Evolutionary conservation across 768 basidiomycete genomes (phyloP).

Genomic region (Lentinula sp.): DNA sequence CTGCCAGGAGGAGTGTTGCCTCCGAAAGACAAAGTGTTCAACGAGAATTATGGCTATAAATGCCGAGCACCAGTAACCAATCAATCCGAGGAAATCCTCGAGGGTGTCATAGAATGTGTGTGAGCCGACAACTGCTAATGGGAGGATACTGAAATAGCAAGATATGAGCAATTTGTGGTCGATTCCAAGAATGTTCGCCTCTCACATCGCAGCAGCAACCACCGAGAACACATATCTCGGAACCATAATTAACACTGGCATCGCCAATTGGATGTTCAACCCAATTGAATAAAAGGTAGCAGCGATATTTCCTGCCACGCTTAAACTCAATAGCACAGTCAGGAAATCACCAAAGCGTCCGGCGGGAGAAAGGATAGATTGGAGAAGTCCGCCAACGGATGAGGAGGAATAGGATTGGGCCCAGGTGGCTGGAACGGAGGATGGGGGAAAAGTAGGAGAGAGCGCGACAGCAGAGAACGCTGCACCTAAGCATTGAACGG

Average conservation of each 20-base stretch:
- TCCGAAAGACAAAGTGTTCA: constrained; percentile 68
- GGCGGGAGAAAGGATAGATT: constrained; percentile 64
- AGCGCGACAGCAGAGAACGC: constrained; percentile 52
- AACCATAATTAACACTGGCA: constrained; percentile 51
- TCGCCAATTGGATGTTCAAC: constrained; percentile 64
- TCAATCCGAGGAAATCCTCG: constrained; percentile 69
- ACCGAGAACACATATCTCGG: constrained; percentile 78
- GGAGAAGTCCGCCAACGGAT: constrained; percentile 66
- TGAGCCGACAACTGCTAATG: constrained; percentile 68
- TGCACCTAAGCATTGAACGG: constrained; percentile 47
- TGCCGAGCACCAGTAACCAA: constrained; percentile 61
- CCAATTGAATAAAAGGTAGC: constrained; percentile 79
- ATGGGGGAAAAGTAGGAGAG: background rate
- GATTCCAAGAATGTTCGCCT: too few species aligned
- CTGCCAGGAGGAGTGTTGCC: constrained; percentile 35
- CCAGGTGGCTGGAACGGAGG: constrained; percentile 54
- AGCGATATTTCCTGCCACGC: constrained; percentile 77
- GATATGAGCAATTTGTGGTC: too few species aligned
- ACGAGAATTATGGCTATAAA: constrained; percentile 57
- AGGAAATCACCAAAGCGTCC: constrained; percentile 76
- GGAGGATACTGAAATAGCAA: constrained; percentile 46
- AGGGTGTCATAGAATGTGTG: constrained; percentile 68
- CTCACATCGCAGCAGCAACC: constrained; percentile 64
- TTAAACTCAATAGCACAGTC: constrained; percentile 74
- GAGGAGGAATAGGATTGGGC: constrained; percentile 46